These are phyloP conservation scores for Straminergon stramineum DNA, from an alignment of 225 moss, liverwort and hornwort genomes.

Conservation along the genomic window DNA sequence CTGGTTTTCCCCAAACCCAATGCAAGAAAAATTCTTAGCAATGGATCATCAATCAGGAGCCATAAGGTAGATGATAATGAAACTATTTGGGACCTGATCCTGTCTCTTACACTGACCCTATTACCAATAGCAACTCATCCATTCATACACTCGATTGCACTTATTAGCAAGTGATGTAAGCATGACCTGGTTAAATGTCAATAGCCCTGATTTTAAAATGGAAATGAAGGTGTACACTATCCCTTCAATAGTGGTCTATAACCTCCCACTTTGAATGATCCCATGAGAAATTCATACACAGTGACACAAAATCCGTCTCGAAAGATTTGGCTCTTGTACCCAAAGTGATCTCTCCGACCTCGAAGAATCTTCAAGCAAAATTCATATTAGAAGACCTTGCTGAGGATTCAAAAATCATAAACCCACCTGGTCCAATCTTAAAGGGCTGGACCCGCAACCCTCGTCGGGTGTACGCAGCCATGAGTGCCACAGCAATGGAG, in stretches of 20 bases:
- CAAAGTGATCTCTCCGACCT: neutral
- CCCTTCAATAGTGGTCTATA: neutral
- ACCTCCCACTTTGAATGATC: neutral
- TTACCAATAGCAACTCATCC: neutral
- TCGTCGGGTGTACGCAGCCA: constrained; percentile 58
- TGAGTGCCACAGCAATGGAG: constrained; percentile 62
- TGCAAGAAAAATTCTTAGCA: neutral
- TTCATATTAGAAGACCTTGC: neutral
- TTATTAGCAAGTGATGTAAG: neutral
- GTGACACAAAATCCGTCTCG: no score
- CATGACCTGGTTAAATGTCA: neutral
- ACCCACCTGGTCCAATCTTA: constrained; percentile 65
- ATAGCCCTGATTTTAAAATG: neutral
- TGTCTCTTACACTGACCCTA: neutral
- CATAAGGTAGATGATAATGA: neutral
- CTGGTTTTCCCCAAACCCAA: constrained; percentile 18
- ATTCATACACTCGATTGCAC: neutral
- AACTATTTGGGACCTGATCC: neutral
- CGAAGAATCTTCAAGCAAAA: neutral
- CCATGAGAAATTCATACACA: neutral
- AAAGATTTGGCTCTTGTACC: neutral
- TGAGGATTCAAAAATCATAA: neutral
- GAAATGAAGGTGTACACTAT: neutral
- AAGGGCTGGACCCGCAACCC: constrained; percentile 65
- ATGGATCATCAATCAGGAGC: neutral